Conservation (phyloP, 495 filamentous ascomycete species). For the Lasiosphaeris hirsuta region DNA sequence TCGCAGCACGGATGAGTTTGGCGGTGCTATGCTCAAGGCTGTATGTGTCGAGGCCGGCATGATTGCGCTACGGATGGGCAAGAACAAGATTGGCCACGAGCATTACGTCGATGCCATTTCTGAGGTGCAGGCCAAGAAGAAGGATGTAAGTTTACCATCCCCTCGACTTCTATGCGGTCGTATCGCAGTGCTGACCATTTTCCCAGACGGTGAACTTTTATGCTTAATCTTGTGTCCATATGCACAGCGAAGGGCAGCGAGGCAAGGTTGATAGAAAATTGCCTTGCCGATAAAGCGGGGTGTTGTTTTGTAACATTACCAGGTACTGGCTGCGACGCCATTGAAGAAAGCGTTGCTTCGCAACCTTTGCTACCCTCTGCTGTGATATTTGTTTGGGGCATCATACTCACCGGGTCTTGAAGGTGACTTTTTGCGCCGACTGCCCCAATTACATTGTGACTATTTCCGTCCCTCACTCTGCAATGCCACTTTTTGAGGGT, state of each 20-base stretch:
- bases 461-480: too few relatives aligned
- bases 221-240: constrained; percentile 37
- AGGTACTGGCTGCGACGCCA: not conserved
- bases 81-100: constrained; percentile 93
- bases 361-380: not conserved
- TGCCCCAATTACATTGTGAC: too few relatives aligned
- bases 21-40: constrained; percentile 94
- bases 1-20: constrained; percentile 98
- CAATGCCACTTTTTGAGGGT: too few relatives aligned
- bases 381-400: too few relatives aligned
- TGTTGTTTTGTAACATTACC: constrained; percentile 11
- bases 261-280: constrained; percentile 14
- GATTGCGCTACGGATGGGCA: constrained; percentile 91
- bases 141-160: constrained; percentile 57
- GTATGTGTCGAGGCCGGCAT: constrained; percentile 99
- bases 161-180: not conserved
- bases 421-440: too few relatives aligned
- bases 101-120: constrained; percentile 98
- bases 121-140: constrained; percentile 98
- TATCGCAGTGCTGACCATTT: constrained; percentile 26
- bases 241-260: not conserved
- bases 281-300: constrained; percentile 13
- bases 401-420: too few relatives aligned
- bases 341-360: constrained; percentile 1
- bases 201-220: constrained; percentile 58